Conservation (phyloP, 2,329 filamentous ascomycete species). For the Curvularia sp. region DNA sequence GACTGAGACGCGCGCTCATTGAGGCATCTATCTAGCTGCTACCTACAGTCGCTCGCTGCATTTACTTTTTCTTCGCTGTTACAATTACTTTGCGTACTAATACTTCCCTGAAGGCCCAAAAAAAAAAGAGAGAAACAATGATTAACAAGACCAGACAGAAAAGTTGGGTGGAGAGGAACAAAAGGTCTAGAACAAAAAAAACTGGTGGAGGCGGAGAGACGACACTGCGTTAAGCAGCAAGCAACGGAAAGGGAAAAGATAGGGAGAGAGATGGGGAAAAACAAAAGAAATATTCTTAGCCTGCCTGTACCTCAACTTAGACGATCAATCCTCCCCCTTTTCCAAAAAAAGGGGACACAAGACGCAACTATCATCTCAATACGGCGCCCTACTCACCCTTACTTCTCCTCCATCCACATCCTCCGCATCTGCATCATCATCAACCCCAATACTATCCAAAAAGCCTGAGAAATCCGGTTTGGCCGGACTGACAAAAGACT, state of each 20-base stretch:
- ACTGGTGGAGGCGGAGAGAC: neutral
- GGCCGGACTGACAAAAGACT: neutral
- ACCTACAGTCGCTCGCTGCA: neutral
- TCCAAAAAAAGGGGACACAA: no score
- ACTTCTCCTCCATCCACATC: conserved; percentile 22
- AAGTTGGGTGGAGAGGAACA: neutral
- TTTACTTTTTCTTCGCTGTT: neutral
- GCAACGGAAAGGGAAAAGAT: neutral
- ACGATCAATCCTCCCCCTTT: neutral
- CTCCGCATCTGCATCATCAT: conserved; percentile 13
- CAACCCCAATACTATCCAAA: conserved; percentile 46
- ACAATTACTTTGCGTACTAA: neutral
- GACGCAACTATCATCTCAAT: conserved; percentile 19
- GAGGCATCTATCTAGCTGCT: neutral
- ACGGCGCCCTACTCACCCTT: conserved; percentile 32
- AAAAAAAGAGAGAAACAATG: neutral
- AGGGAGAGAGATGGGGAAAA: neutral
- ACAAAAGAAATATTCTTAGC: neutral
- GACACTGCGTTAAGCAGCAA: neutral
- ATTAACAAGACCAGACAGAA: neutral
- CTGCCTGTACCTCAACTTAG: neutral
- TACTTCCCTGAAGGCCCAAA: neutral
- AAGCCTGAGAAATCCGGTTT: conserved; percentile 44
- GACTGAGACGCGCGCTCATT: neutral
- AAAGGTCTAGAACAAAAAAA: neutral